Evolutionary conservation across 2,329 filamentous ascomycete species (phyloP).

Genomic region (Colletotrichum graminicola): DNA sequence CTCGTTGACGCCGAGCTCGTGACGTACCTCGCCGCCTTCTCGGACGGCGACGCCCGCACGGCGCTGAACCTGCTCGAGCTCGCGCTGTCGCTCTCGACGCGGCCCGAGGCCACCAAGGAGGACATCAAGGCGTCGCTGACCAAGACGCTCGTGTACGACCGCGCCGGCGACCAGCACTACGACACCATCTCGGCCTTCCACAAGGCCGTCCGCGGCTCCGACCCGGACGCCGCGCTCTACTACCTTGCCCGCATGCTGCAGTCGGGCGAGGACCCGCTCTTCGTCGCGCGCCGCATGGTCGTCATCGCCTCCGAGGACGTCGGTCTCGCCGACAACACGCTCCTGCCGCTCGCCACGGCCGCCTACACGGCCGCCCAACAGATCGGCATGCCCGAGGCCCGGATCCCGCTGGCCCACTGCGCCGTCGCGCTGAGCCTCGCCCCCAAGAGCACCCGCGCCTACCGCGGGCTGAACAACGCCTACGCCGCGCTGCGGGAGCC

Average conservation of each 20-base stretch:
- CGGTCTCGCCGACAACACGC: conserved; percentile 86
- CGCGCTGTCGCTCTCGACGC: conserved; percentile 79
- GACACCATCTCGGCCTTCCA: conserved; percentile 98
- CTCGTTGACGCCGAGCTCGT: conserved; percentile 84
- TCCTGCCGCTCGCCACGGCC: conserved; percentile 86
- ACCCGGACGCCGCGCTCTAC: conserved; percentile 90
- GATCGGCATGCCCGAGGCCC: conserved; percentile 93
- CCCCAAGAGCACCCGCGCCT: conserved; percentile 88
- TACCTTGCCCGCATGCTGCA: conserved; percentile 97
- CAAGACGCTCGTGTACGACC: conserved; percentile 94
- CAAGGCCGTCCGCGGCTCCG: conserved; percentile 90
- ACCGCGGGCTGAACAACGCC: conserved; percentile 84
- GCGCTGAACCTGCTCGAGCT: conserved; percentile 93
- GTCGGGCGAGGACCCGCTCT: conserved; percentile 92
- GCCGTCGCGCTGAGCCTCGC: conserved; percentile 84
- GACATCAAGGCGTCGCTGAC: conserved; percentile 87
- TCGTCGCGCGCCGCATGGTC: conserved; percentile 91
- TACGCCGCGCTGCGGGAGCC: conserved; percentile 84
- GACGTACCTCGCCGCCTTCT: conserved; percentile 84
- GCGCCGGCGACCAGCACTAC: conserved; percentile 96
- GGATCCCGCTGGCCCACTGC: conserved; percentile 91
- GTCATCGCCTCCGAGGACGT: conserved; percentile 96
- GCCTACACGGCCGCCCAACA: conserved; percentile 91
- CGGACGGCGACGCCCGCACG: conserved; percentile 93
- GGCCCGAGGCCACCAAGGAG: conserved; percentile 75